Percentiles rank a stretch among this genome's conserved stretches.
Conservation (phyloP, 352 stramenopile species). For the Thraustotheca clavata region DNA sequence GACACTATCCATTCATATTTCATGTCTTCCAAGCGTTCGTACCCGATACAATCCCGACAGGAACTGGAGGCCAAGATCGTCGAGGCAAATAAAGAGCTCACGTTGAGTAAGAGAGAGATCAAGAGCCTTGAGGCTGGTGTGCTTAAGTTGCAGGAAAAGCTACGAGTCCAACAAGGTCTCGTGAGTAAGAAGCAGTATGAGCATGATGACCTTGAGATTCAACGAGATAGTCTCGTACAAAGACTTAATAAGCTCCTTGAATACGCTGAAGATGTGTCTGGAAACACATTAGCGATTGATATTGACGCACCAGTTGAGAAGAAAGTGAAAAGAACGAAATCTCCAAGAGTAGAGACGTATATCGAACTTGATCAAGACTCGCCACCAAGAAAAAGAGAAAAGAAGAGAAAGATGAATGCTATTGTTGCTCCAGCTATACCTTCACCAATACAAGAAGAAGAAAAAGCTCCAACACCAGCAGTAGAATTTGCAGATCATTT, state of each 20-base stretch:
- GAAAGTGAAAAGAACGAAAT: not conserved
- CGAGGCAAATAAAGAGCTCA: not conserved
- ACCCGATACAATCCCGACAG: not conserved
- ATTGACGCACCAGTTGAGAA: not conserved
- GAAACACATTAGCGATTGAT: not conserved
- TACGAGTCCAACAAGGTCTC: not conserved
- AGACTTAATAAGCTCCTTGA: not conserved
- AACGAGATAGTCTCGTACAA: constrained; percentile 11
- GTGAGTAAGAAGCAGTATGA: constrained; percentile 4
- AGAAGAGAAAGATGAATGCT: not conserved
- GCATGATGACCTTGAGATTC: constrained; percentile 6
- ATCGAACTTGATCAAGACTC: not conserved
- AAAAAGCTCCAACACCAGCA: not conserved
- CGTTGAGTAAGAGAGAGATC: constrained; percentile 1
- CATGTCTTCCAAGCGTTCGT: not conserved
- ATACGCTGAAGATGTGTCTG: not conserved
- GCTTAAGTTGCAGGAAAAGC: not conserved
- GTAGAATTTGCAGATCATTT: constrained; percentile 49
- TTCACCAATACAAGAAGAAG: not conserved
- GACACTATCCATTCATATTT: not conserved
- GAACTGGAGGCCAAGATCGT: not conserved
- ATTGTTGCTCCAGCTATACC: not conserved
- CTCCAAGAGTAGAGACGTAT: not conserved
- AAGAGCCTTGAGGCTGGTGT: not conserved
- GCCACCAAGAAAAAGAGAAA: not conserved